phyloP scores from a whole-genome alignment of 306 rosid genomes.

The Morella rubra region DNA sequence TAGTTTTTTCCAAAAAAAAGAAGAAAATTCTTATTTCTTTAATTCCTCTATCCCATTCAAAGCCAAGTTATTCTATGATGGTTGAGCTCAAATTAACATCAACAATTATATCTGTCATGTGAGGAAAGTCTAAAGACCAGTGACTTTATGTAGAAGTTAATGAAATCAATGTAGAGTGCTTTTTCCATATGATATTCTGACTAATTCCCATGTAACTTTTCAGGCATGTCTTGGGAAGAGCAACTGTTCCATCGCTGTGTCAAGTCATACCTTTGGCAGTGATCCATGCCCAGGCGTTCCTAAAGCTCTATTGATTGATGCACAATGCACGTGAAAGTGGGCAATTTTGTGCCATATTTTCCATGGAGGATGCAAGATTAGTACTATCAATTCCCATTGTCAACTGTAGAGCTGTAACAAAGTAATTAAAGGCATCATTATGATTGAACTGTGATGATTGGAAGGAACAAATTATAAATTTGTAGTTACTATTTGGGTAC shows the following conservation, averaged over 20 bases:
- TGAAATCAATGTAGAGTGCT: too few relatives aligned
- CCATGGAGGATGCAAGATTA: background rate
- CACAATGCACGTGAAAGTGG: constrained; percentile 35
- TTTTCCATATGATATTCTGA: too few relatives aligned
- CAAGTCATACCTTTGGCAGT: constrained; percentile 30
- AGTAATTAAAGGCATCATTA: background rate
- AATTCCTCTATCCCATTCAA: too few relatives aligned
- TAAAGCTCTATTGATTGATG: constrained; percentile 46
- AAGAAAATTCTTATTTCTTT: too few relatives aligned
- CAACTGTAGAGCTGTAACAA: background rate
- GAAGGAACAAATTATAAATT: background rate
- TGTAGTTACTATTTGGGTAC: background rate
- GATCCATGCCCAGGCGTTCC: constrained; percentile 44
- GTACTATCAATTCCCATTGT: background rate
- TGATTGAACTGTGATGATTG: background rate
- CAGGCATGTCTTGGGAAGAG: constrained; percentile 52
- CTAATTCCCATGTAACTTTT: background rate
- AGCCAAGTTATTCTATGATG: too few relatives aligned
- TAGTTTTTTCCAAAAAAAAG: too few relatives aligned
- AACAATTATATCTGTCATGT: too few relatives aligned
- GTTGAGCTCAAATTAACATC: too few relatives aligned
- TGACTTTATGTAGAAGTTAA: too few relatives aligned
- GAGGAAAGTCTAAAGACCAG: too few relatives aligned
- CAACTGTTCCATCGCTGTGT: constrained; percentile 36
- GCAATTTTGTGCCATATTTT: background rate